These are phyloP conservation scores for Pichia deserticola DNA, from an alignment of 805 yeast genomes.

Conservation along the genomic window DNA sequence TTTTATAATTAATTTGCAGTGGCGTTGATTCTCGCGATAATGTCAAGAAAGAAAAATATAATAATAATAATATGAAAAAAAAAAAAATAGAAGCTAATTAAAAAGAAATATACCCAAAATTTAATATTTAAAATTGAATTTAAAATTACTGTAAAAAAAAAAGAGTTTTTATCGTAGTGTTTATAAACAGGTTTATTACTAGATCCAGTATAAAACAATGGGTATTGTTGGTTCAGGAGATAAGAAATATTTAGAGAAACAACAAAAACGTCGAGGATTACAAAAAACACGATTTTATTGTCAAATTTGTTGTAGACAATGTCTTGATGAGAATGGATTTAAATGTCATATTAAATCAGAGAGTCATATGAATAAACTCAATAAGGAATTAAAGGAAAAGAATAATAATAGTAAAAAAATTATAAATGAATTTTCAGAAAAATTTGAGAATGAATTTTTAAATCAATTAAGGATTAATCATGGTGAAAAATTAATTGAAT, in stretches of 20 bases:
- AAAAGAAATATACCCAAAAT: no score
- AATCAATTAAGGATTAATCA: conserved; percentile 56
- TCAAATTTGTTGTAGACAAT: conserved; percentile 86
- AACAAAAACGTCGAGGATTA: conserved; percentile 72
- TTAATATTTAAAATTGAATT: no score
- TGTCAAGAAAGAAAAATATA: no score
- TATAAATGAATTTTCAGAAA: conserved; percentile 50
- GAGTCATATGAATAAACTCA: conserved; percentile 57
- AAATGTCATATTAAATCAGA: conserved; percentile 83
- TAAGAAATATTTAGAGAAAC: conserved; percentile 34
- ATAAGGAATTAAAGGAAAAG: conserved; percentile 36
- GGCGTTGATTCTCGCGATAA: no score
- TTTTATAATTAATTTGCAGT: no score
- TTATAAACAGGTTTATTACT: no score
- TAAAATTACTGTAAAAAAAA: no score
- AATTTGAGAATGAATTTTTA: conserved; percentile 60
- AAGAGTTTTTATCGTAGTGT: no score
- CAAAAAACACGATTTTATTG: conserved; percentile 86
- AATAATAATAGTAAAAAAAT: conserved; percentile 24
- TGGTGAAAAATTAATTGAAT: conserved; percentile 73
- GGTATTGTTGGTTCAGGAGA: conserved; percentile 2
- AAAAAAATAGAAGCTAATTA: no score
- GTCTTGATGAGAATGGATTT: conserved; percentile 94
- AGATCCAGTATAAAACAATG: background rate
- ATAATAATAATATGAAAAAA: no score